phyloP scores from a whole-genome alignment of 2,329 filamentous ascomycete genomes.

The Colletotrichum horii region DNA sequence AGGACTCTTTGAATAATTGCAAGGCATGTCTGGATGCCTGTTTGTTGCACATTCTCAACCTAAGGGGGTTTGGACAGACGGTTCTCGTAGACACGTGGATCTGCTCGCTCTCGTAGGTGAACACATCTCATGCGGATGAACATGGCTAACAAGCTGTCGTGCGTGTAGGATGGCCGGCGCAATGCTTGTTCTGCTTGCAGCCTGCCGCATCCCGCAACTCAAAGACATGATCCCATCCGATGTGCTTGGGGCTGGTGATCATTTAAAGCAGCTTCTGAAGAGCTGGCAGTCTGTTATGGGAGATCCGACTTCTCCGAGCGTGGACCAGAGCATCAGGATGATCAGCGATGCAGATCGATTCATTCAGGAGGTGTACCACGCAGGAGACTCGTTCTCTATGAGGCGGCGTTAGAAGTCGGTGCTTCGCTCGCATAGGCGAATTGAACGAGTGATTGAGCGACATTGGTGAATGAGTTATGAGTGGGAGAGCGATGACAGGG shows the following conservation, averaged over 20 bases:
- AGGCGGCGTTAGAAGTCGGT: not conserved
- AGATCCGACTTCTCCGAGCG: slow-evolving; percentile 46
- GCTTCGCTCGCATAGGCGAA: not conserved
- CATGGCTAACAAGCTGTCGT: not conserved
- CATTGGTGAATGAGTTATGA: not conserved
- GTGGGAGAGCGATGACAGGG: not conserved
- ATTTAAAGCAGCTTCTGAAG: slow-evolving; percentile 43
- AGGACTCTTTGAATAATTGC: slow-evolving; percentile 45
- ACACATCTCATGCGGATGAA: not conserved
- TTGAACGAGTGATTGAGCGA: not conserved
- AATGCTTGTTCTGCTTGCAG: slow-evolving; percentile 53
- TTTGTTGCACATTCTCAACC: slow-evolving; percentile 52
- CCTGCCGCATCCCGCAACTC: slow-evolving; percentile 43
- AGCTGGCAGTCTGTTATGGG: slow-evolving; percentile 47
- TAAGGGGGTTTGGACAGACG: slow-evolving; percentile 53
- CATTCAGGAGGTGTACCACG: slow-evolving; percentile 39
- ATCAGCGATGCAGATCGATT: slow-evolving; percentile 49
- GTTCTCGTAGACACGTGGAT: slow-evolving; percentile 61
- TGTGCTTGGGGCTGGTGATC: slow-evolving; percentile 42
- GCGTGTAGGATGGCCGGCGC: slow-evolving; percentile 48
- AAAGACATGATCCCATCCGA: slow-evolving; percentile 42
- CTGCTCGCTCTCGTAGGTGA: slow-evolving; percentile 54
- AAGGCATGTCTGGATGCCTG: slow-evolving; percentile 52
- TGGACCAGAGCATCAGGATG: slow-evolving; percentile 50
- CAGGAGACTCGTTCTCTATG: slow-evolving; percentile 10